A percentile compares a stretch with the other conserved stretches of the same genome.
These are phyloP conservation scores for Silene vulgaris DNA, from an alignment of 179 eudicot species.

Conservation along the genomic window DNA sequence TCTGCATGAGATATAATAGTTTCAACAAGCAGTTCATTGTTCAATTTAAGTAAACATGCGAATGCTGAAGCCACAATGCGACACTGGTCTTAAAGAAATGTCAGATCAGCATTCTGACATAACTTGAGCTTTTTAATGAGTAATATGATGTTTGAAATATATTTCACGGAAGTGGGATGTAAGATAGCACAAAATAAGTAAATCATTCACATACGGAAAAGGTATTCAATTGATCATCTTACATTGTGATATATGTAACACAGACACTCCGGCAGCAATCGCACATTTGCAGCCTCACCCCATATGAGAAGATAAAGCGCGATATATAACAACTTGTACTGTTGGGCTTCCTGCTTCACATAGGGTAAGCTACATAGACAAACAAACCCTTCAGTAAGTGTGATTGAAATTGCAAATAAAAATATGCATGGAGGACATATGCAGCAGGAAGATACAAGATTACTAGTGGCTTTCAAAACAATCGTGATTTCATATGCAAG, in stretches of 20 bases:
- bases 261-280: slow-evolving; percentile 95
- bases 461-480: neutral
- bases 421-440: neutral
- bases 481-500: neutral
- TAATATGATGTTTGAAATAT: too few relatives aligned
- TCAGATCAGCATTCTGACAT: neutral
- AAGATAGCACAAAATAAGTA: neutral
- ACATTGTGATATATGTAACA: slow-evolving; percentile 98
- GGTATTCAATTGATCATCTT: slow-evolving; percentile 24
- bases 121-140: neutral
- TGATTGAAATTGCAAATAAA: too few relatives aligned
- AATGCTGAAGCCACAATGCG: neutral
- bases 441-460: neutral
- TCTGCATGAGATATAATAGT: slow-evolving; percentile 39
- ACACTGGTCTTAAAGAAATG: neutral
- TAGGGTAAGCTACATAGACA: slow-evolving; percentile 69
- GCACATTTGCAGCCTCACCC: slow-evolving; percentile 96
- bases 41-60: neutral
- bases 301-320: slow-evolving; percentile 94
- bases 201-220: neutral
- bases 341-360: slow-evolving; percentile 87
- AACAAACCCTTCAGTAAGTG: slow-evolving; percentile 19
- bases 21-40: neutral
- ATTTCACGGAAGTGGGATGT: neutral
- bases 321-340: slow-evolving; percentile 73